A percentile compares a stretch with the other conserved stretches of the same genome.
Conservation (phyloP, 1,284 basidiomycete genomes). For the Ustilago xerochloae region DNA sequence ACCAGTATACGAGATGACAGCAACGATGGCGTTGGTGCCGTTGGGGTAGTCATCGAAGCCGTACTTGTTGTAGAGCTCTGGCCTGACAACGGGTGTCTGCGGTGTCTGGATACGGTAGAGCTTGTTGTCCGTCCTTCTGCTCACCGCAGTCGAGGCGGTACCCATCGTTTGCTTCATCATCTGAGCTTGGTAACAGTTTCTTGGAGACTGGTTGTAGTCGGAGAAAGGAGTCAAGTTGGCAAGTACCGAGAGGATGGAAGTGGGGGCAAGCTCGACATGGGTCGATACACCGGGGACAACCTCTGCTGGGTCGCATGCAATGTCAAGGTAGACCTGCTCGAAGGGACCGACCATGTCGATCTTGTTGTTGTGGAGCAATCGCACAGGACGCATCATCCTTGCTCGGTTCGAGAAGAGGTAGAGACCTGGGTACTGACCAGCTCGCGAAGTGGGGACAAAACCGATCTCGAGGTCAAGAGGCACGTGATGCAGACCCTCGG, state of each 20-base stretch:
- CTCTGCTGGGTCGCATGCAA: slow-evolving; percentile 90
- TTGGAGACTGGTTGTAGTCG: slow-evolving; percentile 88
- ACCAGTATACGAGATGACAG: slow-evolving; percentile 99
- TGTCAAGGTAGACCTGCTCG: slow-evolving; percentile 99
- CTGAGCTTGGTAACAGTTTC: slow-evolving; percentile 78
- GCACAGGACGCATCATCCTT: slow-evolving; percentile 98
- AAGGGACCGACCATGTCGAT: slow-evolving; percentile 94
- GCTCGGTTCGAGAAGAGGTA: slow-evolving; percentile 89
- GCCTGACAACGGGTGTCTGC: slow-evolving; percentile 94
- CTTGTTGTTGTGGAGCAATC: slow-evolving; percentile 84
- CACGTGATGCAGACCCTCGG: slow-evolving; percentile 80
- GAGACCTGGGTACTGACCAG: slow-evolving; percentile 96
- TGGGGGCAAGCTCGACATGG: slow-evolving; percentile 93
- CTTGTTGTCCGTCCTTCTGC: slow-evolving; percentile 97
- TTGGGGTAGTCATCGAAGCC: slow-evolving; percentile 99
- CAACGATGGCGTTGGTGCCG: slow-evolving; percentile 97
- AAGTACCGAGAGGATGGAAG: slow-evolving; percentile 87
- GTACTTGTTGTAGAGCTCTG: slow-evolving; percentile 91
- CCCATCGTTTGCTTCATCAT: slow-evolving; percentile 99
- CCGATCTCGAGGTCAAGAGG: slow-evolving; percentile 97
- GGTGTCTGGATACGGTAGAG: slow-evolving; percentile 94
- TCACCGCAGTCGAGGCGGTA: slow-evolving; percentile 89
- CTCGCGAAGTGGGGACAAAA: slow-evolving; percentile 85
- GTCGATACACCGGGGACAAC: slow-evolving; percentile 81
- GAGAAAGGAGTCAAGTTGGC: slow-evolving; percentile 78